Percentiles rank a stretch among this genome's conserved stretches.
Conservation (phyloP, 2,329 filamentous ascomycete genomes). For the Neopestalotiopsis sp. region DNA sequence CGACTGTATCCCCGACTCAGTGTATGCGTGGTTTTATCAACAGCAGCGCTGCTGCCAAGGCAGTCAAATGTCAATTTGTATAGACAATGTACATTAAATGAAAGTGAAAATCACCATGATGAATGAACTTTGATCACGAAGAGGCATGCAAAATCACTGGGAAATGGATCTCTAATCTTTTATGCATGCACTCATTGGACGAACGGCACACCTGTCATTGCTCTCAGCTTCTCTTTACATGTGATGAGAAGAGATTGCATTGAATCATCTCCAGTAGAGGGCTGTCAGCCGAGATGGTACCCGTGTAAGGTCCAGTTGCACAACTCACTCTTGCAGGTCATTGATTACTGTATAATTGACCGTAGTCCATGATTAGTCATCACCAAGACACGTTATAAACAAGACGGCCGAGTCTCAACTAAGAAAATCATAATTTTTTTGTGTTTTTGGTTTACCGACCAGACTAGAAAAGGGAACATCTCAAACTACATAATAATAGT, state of each 20-base stretch:
- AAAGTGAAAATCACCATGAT: constrained; percentile 14
- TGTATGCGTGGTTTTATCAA: neutral
- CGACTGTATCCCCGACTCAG: neutral
- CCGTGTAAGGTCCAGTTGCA: too few relatives aligned
- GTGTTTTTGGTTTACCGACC: constrained; percentile 32
- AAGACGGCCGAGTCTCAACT: constrained; percentile 3
- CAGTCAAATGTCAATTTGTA: constrained; percentile 7
- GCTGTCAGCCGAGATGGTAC: too few relatives aligned
- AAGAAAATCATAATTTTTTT: constrained; percentile 31
- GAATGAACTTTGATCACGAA: neutral
- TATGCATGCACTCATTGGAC: too few relatives aligned
- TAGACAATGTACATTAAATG: constrained; percentile 14
- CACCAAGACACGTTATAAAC: neutral
- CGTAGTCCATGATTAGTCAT: neutral
- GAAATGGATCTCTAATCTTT: too few relatives aligned
- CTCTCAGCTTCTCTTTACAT: too few relatives aligned
- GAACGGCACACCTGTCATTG: too few relatives aligned
- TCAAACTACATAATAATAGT: constrained; percentile 29
- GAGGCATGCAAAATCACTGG: too few relatives aligned
- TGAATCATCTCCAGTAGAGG: too few relatives aligned
- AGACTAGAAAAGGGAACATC: constrained; percentile 31
- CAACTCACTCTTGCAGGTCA: too few relatives aligned
- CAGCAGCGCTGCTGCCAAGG: neutral
- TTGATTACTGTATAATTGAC: too few relatives aligned
- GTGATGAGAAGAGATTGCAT: too few relatives aligned